Conservation (phyloP, 805 yeast species). For the Nakazawaea wyomingensis region DNA sequence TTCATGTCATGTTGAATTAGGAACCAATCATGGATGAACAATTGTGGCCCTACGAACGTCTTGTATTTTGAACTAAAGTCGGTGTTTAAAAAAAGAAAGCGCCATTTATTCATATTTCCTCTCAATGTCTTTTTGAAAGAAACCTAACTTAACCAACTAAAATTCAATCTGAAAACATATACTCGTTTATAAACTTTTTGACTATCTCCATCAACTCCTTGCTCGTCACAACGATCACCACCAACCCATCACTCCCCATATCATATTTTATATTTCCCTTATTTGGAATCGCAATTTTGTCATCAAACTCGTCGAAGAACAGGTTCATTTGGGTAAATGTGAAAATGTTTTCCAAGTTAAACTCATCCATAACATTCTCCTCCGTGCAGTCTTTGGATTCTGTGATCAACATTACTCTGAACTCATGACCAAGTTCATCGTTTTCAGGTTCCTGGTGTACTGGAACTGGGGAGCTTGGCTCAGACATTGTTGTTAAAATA, state of each 20-base stretch:
- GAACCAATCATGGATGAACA: no score
- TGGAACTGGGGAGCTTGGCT: constrained; percentile 7
- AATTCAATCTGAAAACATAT: constrained; percentile 1
- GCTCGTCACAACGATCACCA: constrained; percentile 47
- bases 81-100: no score
- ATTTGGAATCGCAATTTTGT: constrained; percentile 46
- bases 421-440: constrained; percentile 40
- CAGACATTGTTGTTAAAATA: no score
- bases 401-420: constrained; percentile 38
- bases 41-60: no score
- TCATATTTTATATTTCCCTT: constrained; percentile 52
- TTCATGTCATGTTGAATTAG: no score
- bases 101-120: no score
- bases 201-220: constrained; percentile 32
- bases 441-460: constrained; percentile 18
- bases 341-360: constrained; percentile 38
- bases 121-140: no score
- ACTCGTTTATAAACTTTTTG: constrained; percentile 36
- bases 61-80: no score
- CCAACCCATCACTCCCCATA: constrained; percentile 57
- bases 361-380: constrained; percentile 45
- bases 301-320: constrained; percentile 51
- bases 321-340: constrained; percentile 43
- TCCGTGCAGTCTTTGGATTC: constrained; percentile 27
- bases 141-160: no score